Conservation (phyloP, 2,329 filamentous ascomycete genomes). For the Tetracladium maxilliforme region DNA sequence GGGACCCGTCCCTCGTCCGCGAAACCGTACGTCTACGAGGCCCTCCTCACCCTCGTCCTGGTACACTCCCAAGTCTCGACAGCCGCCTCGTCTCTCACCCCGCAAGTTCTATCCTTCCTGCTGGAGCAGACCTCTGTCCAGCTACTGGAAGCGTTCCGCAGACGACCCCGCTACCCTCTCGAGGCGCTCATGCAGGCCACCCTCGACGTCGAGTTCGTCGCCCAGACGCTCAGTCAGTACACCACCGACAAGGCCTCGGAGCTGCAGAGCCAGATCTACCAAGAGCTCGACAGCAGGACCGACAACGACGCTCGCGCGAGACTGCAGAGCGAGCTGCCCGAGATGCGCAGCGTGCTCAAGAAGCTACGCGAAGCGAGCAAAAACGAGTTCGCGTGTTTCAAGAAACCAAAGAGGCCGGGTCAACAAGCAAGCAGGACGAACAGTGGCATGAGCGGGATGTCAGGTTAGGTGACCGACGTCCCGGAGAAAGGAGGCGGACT, state of each 20-base stretch:
- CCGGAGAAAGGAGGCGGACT: too few species aligned
- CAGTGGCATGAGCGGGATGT: too few species aligned
- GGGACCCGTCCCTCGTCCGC: conserved; percentile 54
- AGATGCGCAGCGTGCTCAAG: conserved; percentile 81
- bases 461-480: too few species aligned
- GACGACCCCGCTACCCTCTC: conserved; percentile 54
- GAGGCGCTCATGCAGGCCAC: conserved; percentile 90
- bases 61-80: conserved; percentile 84
- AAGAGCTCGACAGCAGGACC: conserved; percentile 77
- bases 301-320: conserved; percentile 70
- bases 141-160: conserved; percentile 67
- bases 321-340: conserved; percentile 75
- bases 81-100: conserved; percentile 60
- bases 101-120: conserved; percentile 71
- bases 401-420: conserved; percentile 24
- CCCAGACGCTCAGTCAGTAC: conserved; percentile 83
- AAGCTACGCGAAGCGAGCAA: conserved; percentile 65
- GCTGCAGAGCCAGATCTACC: conserved; percentile 80
- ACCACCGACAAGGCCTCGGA: conserved; percentile 71
- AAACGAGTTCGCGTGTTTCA: conserved; percentile 80
- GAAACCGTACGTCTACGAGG: conserved; percentile 77
- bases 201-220: conserved; percentile 90
- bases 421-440: neutral
- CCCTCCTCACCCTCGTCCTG: conserved; percentile 71
- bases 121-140: conserved; percentile 69